Evolutionary conservation across 345 rosid genomes (phyloP).

Genomic region (Stellera chamaejasme): DNA sequence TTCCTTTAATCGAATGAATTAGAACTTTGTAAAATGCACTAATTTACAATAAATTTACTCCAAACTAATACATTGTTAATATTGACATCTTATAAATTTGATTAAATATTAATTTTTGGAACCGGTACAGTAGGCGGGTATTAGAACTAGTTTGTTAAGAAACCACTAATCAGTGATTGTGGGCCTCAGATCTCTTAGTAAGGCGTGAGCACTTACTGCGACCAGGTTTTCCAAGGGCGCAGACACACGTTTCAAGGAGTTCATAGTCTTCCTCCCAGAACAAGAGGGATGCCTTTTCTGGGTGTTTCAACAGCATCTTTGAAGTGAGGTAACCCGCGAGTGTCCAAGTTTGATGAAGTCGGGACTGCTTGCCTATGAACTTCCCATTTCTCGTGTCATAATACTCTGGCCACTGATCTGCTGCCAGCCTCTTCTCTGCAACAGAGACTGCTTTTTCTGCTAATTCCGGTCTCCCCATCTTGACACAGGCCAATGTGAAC

Average conservation of each 20-base stretch:
- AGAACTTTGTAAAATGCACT: no score
- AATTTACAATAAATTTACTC: no score
- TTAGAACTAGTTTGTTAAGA: not conserved
- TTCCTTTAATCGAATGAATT: no score
- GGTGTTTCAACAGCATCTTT: conserved; percentile 81
- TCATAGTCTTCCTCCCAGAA: conserved; percentile 90
- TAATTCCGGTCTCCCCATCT: conserved; percentile 70
- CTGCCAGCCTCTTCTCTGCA: conserved; percentile 64
- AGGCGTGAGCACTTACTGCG: conserved; percentile 61
- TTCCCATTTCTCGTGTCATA: conserved; percentile 73
- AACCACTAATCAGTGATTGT: not conserved
- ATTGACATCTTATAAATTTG: no score
- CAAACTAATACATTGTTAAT: no score
- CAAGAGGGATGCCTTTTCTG: conserved; percentile 69
- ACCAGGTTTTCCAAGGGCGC: conserved; percentile 46
- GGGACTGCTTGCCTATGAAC: conserved; percentile 77
- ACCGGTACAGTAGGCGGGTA: no score
- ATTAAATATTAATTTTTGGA: no score
- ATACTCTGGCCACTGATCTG: conserved; percentile 86
- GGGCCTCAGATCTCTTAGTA: conserved; percentile 32
- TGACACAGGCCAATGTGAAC: conserved; percentile 90
- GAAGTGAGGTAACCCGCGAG: conserved; percentile 77
- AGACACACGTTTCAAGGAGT: conserved; percentile 78
- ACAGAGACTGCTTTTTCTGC: conserved; percentile 64
- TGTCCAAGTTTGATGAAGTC: conserved; percentile 79